phyloP scores from a whole-genome alignment of 2,329 filamentous ascomycete species.

The Trichoderma sp. region DNA sequence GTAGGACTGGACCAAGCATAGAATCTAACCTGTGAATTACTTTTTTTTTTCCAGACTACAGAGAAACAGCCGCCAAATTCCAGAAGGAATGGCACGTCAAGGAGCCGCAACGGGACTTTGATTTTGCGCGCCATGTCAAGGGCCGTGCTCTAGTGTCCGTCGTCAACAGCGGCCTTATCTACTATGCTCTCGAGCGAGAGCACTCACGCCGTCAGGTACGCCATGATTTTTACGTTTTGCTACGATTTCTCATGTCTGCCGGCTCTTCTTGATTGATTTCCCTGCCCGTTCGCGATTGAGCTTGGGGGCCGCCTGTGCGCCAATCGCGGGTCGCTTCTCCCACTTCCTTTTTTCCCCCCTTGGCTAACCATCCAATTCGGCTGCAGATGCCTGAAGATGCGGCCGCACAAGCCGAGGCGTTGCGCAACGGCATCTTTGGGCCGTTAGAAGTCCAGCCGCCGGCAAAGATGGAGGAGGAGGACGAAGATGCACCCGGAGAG shows the following conservation, averaged over 20 bases:
- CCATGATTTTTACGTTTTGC: background rate
- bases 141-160: conserved; percentile 62
- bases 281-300: conserved; percentile 1
- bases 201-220: conserved; percentile 51
- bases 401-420: conserved; percentile 45
- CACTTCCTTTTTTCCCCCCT: background rate
- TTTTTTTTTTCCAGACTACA: conserved; percentile 52
- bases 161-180: conserved; percentile 62
- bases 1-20: background rate
- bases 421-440: conserved; percentile 56
- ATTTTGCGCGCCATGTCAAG: conserved; percentile 64
- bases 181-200: conserved; percentile 58
- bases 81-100: conserved; percentile 67
- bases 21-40: conserved; percentile 29
- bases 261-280: conserved; percentile 12
- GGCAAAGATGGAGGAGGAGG: conserved; percentile 39
- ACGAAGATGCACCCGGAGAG: conserved; percentile 36
- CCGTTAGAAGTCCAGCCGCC: conserved; percentile 49
- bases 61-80: conserved; percentile 65
- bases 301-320: conserved; percentile 1
- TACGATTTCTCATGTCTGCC: background rate
- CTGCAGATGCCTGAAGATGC: conserved; percentile 51
- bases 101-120: conserved; percentile 60
- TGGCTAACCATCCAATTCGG: conserved; percentile 20
- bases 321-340: conserved; percentile 15